phyloP scores from a whole-genome alignment of 306 rosid species.

The Delonix regia region DNA sequence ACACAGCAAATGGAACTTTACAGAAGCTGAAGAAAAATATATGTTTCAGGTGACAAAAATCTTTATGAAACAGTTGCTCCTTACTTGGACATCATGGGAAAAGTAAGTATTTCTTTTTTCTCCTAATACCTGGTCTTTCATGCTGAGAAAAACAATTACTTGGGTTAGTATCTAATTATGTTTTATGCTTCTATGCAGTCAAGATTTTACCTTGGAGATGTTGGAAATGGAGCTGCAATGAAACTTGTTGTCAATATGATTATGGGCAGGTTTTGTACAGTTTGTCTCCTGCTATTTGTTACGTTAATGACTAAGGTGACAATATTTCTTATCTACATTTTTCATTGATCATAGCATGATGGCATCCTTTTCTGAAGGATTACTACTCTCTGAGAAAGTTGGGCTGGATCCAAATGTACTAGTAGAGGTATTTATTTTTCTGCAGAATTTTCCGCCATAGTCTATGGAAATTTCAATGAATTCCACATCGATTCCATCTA shows the following conservation, averaged over 20 bases:
- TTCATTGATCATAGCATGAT: conserved; percentile 70
- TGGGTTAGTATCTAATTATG: conserved; percentile 21
- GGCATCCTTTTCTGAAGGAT: conserved; percentile 96
- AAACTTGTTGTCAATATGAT: conserved; percentile 96
- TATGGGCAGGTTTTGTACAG: conserved; percentile 82
- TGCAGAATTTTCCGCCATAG: conserved; percentile 19
- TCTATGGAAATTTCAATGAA: neutral
- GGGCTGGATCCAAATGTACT: conserved; percentile 85
- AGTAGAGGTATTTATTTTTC: conserved; percentile 66
- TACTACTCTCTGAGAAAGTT: conserved; percentile 87
- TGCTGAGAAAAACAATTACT: neutral
- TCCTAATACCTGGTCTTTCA: neutral
- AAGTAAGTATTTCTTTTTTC: conserved; percentile 52
- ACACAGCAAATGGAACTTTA: conserved; percentile 28
- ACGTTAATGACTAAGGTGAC: conserved; percentile 32
- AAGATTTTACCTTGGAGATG: conserved; percentile 89
- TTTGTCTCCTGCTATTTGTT: conserved; percentile 28
- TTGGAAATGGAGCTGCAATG: conserved; percentile 99
- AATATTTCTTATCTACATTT: conserved; percentile 22
- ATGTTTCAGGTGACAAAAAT: conserved; percentile 79
- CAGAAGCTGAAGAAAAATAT: conserved; percentile 43
- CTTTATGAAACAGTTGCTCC: conserved; percentile 74
- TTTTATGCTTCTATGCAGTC: conserved; percentile 60
- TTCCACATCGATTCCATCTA: neutral
- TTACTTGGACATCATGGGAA: conserved; percentile 90